phyloP scores from a whole-genome alignment of 768 basidiomycete genomes.

The Gloeopeniophorella convolvens region DNA sequence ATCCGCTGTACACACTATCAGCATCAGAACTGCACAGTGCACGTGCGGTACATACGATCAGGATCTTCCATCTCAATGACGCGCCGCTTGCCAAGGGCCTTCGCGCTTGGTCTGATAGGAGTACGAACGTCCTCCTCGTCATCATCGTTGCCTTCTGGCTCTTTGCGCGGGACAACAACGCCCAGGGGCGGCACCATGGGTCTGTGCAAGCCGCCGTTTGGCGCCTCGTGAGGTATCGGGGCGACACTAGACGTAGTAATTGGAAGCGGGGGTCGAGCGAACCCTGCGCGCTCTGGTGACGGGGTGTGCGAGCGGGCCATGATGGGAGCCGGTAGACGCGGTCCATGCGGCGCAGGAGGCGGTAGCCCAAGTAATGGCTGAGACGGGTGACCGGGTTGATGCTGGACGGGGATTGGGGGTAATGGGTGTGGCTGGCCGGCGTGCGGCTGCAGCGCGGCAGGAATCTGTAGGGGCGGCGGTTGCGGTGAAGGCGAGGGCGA shows the following conservation, averaged over 20 bases:
- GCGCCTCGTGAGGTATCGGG: constrained; percentile 6
- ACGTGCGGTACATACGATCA: constrained; percentile 36
- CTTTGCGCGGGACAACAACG: background rate
- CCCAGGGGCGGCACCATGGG: background rate
- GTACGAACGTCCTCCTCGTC: constrained; percentile 30
- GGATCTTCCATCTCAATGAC: constrained; percentile 46
- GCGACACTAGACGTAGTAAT: constrained; percentile 1
- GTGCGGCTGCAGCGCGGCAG: constrained; percentile 25
- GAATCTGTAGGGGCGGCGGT: constrained; percentile 27
- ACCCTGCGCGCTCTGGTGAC: constrained; percentile 47
- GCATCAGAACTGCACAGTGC: background rate
- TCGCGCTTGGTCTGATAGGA: constrained; percentile 68
- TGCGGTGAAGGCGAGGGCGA: constrained; percentile 37
- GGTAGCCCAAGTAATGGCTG: constrained; percentile 52
- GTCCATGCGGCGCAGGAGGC: constrained; percentile 62
- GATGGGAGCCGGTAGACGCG: constrained; percentile 51
- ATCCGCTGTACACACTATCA: constrained; percentile 27
- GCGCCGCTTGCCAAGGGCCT: constrained; percentile 81
- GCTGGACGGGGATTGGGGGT: constrained; percentile 31
- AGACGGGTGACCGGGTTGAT: constrained; percentile 21
- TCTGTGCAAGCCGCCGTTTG: constrained; percentile 4
- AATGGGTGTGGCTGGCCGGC: constrained; percentile 32
- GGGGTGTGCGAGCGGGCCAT: constrained; percentile 56
- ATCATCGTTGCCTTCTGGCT: constrained; percentile 8
- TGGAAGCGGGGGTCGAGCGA: constrained; percentile 1